Percentiles rank a stretch among this genome's conserved stretches.
Evolutionary conservation across 2,329 filamentous ascomycete species (phyloP).

Genomic region (Blumeria hordei): DNA sequence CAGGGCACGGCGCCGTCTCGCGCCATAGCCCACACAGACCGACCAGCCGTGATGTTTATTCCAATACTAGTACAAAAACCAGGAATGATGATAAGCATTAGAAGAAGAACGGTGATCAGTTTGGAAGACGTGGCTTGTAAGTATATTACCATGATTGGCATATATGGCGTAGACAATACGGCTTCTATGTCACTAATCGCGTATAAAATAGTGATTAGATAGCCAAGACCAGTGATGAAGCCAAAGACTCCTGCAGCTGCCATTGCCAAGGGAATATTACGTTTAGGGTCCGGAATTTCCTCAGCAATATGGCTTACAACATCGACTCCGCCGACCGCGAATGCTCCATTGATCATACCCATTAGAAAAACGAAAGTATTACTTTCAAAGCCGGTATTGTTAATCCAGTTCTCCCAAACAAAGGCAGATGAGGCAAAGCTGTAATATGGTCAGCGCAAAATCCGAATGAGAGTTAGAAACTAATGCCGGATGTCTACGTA

Average conservation of each 20-base stretch:
- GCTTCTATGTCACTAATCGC: constrained; percentile 27
- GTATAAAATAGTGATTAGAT: constrained; percentile 30
- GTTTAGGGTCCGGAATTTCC: constrained; percentile 29
- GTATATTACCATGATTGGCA: constrained; percentile 41
- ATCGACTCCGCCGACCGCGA: constrained; percentile 40
- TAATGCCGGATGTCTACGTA: too few species aligned
- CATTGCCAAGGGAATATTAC: constrained; percentile 29
- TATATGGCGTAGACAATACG: constrained; percentile 25
- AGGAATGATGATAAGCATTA: too few species aligned
- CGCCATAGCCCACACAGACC: too few species aligned
- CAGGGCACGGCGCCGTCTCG: too few species aligned
- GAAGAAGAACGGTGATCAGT: too few species aligned
- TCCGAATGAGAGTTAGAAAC: too few species aligned
- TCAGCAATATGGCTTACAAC: constrained; percentile 39
- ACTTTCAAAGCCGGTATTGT: constrained; percentile 21
- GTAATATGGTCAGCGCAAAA: too few species aligned
- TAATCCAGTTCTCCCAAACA: constrained; percentile 21
- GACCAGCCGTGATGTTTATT: too few species aligned
- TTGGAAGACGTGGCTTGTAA: constrained; percentile 22
- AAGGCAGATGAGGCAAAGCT: constrained; percentile 17
- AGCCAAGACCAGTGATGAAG: constrained; percentile 27
- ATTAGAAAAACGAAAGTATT: constrained; percentile 32
- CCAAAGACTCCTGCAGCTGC: constrained; percentile 24
- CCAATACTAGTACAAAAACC: too few species aligned
- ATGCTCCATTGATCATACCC: constrained; percentile 43